Evolutionary conservation across 768 basidiomycete species (phyloP).

Genomic region (Chalciporus piperatus): DNA sequence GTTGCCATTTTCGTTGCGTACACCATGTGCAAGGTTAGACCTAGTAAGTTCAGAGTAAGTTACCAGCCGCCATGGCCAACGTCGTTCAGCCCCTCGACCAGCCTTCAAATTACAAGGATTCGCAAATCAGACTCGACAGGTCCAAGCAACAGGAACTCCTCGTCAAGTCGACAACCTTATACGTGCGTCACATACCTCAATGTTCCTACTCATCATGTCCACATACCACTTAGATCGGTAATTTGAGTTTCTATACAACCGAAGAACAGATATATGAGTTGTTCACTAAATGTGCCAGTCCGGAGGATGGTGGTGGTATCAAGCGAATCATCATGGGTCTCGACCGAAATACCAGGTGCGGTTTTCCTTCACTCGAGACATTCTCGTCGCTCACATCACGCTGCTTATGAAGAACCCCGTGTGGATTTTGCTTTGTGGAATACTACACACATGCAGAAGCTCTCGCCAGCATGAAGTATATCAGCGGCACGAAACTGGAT

Average conservation of each 20-base stretch:
- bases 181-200: slow-evolving; percentile 53
- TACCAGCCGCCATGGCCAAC: slow-evolving; percentile 75
- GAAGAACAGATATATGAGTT: slow-evolving; percentile 96
- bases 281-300: slow-evolving; percentile 84
- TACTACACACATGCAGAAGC: slow-evolving; percentile 96
- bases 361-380: background rate
- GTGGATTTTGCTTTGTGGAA: slow-evolving; percentile 94
- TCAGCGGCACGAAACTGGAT: slow-evolving; percentile 98
- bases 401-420: slow-evolving; percentile 64
- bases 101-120: slow-evolving; percentile 97
- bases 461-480: slow-evolving; percentile 86
- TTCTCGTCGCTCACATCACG: slow-evolving; percentile 5
- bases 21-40: no score
- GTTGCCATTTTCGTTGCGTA: slow-evolving; percentile 21
- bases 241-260: slow-evolving; percentile 91
- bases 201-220: slow-evolving; percentile 15
- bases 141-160: slow-evolving; percentile 79
- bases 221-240: slow-evolving; percentile 63
- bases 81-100: slow-evolving; percentile 84
- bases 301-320: slow-evolving; percentile 85
- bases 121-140: slow-evolving; percentile 77
- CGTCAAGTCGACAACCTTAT: slow-evolving; percentile 81
- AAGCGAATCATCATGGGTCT: slow-evolving; percentile 96
- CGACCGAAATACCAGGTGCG: slow-evolving; percentile 82
- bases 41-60: no score